Conservation (phyloP, 2,329 filamentous ascomycete genomes). For the Fusarium chaquense region DNA sequence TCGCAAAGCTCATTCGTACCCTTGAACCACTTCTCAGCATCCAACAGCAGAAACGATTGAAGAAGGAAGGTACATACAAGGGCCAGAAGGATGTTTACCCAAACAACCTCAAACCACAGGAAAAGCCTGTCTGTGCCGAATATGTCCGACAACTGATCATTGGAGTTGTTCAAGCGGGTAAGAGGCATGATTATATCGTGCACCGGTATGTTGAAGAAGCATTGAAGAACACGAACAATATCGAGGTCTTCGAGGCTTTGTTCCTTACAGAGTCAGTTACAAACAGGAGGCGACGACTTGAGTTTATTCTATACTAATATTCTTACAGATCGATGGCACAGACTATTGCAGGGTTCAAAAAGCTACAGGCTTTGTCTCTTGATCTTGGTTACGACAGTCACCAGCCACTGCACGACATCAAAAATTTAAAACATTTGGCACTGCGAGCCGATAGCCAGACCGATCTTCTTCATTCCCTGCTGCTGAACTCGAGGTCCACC, state of each 20-base stretch:
- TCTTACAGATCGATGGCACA: conserved; percentile 13
- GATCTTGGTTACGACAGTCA: not conserved
- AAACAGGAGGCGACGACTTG: rapidly evolving
- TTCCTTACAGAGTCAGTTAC: conserved; percentile 19
- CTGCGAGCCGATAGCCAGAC: not conserved
- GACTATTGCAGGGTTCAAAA: conserved; percentile 17
- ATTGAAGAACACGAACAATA: conserved; percentile 27
- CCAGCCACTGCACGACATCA: conserved; percentile 8
- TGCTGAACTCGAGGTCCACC: not conserved
- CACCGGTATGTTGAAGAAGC: conserved; percentile 33
- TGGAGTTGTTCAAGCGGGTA: not conserved
- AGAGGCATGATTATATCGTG: conserved; percentile 30
- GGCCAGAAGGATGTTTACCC: conserved; percentile 26
- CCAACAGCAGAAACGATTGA: conserved; percentile 31
- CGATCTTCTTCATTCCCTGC: not conserved
- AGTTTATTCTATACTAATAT: not conserved
- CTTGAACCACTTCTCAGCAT: conserved; percentile 32
- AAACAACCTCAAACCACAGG: not conserved
- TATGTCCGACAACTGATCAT: conserved; percentile 26
- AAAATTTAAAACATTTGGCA: conserved; percentile 30
- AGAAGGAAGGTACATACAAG: conserved; percentile 28
- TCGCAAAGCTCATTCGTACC: conserved; percentile 31
- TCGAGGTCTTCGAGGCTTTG: conserved; percentile 15
- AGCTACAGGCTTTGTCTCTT: conserved; percentile 26
- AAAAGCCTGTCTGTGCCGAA: conserved; percentile 16